Evolutionary conservation across 2,329 filamentous ascomycete genomes (phyloP).

Genomic region (Xylaria sp.): DNA sequence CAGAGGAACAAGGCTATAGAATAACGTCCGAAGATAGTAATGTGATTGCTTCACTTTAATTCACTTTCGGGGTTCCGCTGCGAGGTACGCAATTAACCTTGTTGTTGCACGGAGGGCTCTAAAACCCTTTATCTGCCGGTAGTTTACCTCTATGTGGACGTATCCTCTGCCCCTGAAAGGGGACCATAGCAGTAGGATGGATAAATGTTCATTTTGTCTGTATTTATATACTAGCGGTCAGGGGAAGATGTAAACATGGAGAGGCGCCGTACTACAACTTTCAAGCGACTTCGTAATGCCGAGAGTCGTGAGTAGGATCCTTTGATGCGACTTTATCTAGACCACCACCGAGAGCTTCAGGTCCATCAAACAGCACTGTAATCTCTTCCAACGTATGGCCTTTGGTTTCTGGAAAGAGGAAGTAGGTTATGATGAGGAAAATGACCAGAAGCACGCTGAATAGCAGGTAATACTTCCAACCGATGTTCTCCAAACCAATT

Average conservation of each 20-base stretch:
- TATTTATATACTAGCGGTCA: background rate
- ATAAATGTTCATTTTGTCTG: background rate
- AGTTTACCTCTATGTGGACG: background rate
- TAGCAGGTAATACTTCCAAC: constrained; percentile 55
- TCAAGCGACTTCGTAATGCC: constrained; percentile 10
- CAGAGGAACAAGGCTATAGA: background rate
- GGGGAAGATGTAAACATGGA: background rate
- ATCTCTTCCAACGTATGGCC: constrained; percentile 47
- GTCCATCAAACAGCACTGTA: constrained; percentile 45
- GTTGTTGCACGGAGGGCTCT: background rate
- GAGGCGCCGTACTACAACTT: background rate
- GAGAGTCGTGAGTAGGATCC: background rate
- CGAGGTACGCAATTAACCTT: background rate
- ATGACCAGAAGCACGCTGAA: constrained; percentile 55
- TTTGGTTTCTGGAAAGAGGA: constrained; percentile 50
- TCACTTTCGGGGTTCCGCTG: background rate
- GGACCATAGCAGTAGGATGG: background rate
- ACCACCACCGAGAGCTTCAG: background rate
- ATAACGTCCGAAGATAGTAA: background rate
- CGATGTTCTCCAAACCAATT: constrained; percentile 51
- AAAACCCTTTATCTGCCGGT: background rate
- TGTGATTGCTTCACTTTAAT: background rate
- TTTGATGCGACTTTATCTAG: constrained; percentile 4
- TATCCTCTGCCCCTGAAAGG: background rate
- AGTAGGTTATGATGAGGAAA: constrained; percentile 50